Evolutionary conservation across 129 eudicot genomes (phyloP), one percentile per base, ranked within the genome.

Genomic region (Centella asiatica): DNA sequence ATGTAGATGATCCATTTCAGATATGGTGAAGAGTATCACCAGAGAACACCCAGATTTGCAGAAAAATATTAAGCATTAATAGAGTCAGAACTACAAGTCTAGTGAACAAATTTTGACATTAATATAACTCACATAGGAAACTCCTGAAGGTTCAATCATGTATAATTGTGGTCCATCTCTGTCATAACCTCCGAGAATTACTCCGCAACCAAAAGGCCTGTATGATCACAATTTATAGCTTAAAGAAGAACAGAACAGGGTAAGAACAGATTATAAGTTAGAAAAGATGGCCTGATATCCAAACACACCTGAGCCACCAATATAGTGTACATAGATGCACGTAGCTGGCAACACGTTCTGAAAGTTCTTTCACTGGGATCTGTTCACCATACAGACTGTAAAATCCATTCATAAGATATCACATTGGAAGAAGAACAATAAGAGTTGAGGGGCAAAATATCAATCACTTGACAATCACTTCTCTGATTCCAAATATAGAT

Each of bases 201-300:
- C 96, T 57, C 96, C 96, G 69, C 88, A 81, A 23, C 99, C 99
- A 68, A 92, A 87, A 68, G 99, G 99, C 78, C 99, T 87, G 88
- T 51, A 62, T 9, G 33, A 34, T 23, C 46, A 57, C 3, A 57
- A 4, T 10, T 57, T 57, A 57, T 28, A 9, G n/a, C 3, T 57
- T 0, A 22, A 33, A 22, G 20, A n/a, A 18, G 5, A 20, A 25
- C 6, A 52, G 14, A 27, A 5, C 1, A 4, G 25, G n/a, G n/a
- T n/a, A n/a, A n/a, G n/a, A n/a, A n/a, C n/a, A n/a, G n/a, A n/a
- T n/a, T n/a, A n/a, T n/a, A n/a, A n/a, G n/a, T 15, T n/a, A 15
- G 15, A 42, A 42, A n/a, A 42, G 13, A n/a, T 42, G 0, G 5
- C n/a, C 4, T 11, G 13, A 42, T 14, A 34, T 34, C 46, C 22